Evolutionary conservation across 805 yeast species (phyloP), one percentile per base, ranked within the genome.

Genomic region (Hermanozyma aechmeae): DNA sequence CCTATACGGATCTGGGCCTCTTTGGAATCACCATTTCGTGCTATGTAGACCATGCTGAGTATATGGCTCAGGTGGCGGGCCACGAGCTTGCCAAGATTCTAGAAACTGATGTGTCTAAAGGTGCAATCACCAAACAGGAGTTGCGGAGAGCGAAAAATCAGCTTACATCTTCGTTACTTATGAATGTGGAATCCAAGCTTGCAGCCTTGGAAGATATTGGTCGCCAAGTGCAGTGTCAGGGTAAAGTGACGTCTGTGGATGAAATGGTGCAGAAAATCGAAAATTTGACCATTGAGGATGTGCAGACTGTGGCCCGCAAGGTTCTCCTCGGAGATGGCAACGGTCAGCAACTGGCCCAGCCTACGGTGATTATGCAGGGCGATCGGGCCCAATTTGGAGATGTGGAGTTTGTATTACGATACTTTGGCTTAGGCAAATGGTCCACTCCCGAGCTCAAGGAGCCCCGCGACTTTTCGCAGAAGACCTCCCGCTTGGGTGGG

Each of bases 151-250:
- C 97, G 13, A 92, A 92, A 55, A 87, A 84, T 53, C 97, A 89
- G 61, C 69, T 92, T 35, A 76, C 83, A 25, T 77, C 92, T 3
- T 80, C 95, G 6, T 61, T 92, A 34, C 65, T 89, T 51, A 89
- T 89, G 95, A 89, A 87, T 46, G 68, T 87, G 26, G 98, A 92
- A 54, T 78, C 92, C 39, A 85, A 82, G 50, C 69, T 89, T 66
- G 93, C 93, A n/a, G 87, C 84, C 48, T 63, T 92, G 32, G 98
- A 92, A 56, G 98, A 92, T 47, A 66, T 87, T 57, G 97, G 97
- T 10, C 75, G 97, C 54, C 98, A 92, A 54, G 75, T 92, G 15
- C 95, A 83, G 54, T 73, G 83, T 26, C 85, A 81, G 49, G 84
- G 85, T 24, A 71, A 70, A 40, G 73, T 81, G 39, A 71, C 87